Percentiles rank a stretch among this genome's conserved stretches.
phyloP scores from a whole-genome alignment of 73 alveolate genomes.

The Stentor roeselii region DNA sequence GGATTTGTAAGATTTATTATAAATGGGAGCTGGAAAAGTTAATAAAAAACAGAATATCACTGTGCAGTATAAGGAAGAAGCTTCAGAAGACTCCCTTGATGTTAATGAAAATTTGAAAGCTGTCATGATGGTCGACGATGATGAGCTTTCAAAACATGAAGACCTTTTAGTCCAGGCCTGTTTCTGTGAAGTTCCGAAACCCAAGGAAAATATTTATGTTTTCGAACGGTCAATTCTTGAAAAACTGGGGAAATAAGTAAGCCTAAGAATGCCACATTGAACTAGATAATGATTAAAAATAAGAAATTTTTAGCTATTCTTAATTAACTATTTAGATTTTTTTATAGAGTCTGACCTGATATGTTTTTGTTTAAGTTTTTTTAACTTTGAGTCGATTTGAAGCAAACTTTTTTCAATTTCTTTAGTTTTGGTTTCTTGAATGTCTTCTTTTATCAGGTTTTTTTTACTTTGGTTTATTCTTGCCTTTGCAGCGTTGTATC shows the following conservation, averaged over 20 bases:
- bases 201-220: background rate
- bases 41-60: background rate
- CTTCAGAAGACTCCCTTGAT: background rate
- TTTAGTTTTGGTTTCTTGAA: background rate
- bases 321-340: background rate
- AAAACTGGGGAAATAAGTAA: too few relatives aligned
- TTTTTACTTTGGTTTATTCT: background rate
- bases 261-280: too few relatives aligned
- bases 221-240: background rate
- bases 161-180: background rate
- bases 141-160: background rate
- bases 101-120: background rate
- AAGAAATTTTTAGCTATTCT: too few relatives aligned
- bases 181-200: background rate
- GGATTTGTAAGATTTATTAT: too few relatives aligned
- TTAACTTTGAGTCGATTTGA: background rate
- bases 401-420: background rate
- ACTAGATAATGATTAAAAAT: too few relatives aligned
- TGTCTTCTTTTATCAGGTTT: background rate
- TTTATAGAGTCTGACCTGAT: background rate
- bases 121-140: background rate
- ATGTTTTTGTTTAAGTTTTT: background rate
- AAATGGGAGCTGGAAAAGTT: background rate
- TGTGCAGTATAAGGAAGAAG: background rate
- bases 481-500: background rate